Evolutionary conservation across 345 rosid genomes (phyloP).

Genomic region (Acer campestre): DNA sequence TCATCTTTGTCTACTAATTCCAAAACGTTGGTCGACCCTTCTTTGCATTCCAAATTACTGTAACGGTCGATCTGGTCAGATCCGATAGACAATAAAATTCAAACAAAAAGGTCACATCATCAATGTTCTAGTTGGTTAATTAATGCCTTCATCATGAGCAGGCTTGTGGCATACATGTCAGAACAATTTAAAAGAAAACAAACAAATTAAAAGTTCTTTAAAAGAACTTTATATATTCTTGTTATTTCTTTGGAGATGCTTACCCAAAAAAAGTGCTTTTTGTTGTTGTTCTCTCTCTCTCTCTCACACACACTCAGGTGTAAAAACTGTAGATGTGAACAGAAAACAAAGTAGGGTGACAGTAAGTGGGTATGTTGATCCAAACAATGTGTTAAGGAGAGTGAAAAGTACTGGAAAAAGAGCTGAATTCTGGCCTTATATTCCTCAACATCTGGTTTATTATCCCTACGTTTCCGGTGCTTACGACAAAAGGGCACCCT

Average conservation of each 20-base stretch:
- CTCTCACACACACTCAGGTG: constrained; percentile 32
- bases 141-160: background rate
- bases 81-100: too few relatives aligned
- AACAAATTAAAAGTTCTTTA: background rate
- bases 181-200: background rate
- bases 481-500: constrained; percentile 67
- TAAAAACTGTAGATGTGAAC: constrained; percentile 60
- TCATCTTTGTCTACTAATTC: too few relatives aligned
- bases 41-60: too few relatives aligned
- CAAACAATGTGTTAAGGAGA: constrained; percentile 67
- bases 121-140: too few relatives aligned
- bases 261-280: background rate
- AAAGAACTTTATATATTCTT: background rate
- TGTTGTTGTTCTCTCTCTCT: background rate
- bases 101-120: too few relatives aligned
- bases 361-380: constrained; percentile 60
- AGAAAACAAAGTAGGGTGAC: constrained; percentile 58
- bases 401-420: constrained; percentile 67
- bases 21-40: too few relatives aligned
- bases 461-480: constrained; percentile 56
- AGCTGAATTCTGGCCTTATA: constrained; percentile 81
- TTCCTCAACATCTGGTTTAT: constrained; percentile 62
- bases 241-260: background rate
- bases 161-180: background rate
- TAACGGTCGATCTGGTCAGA: too few relatives aligned